phyloP scores from a whole-genome alignment of 2,329 filamentous ascomycete genomes.

The Thelonectria rubi region DNA sequence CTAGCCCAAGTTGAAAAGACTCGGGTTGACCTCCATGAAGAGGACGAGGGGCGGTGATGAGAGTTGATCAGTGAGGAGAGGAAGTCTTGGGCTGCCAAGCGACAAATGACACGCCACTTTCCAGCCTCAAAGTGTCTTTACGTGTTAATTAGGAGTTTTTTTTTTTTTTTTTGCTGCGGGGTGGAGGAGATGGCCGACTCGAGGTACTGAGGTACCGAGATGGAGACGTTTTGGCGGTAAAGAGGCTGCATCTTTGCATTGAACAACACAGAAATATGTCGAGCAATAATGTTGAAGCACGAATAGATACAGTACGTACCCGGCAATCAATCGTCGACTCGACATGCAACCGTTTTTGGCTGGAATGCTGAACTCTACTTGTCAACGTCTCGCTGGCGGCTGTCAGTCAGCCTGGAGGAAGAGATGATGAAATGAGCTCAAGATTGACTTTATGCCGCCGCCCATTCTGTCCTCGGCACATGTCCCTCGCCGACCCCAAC shows the following conservation, averaged over 20 bases:
- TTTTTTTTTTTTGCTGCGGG: background rate
- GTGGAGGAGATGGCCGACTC: background rate
- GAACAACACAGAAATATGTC: slow-evolving; percentile 4
- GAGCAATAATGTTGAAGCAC: no score
- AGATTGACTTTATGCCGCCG: background rate
- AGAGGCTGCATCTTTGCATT: slow-evolving; percentile 3
- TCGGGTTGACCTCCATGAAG: no score
- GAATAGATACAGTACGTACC: no score
- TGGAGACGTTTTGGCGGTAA: slow-evolving; percentile 11
- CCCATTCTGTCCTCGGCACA: background rate
- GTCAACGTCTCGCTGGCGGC: background rate
- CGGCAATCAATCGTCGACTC: no score
- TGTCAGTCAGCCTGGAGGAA: background rate
- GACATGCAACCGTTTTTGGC: background rate
- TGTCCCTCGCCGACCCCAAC: no score
- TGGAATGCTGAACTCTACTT: background rate
- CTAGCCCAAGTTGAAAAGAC: no score
- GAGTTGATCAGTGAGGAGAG: no score
- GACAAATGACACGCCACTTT: slow-evolving; percentile 26
- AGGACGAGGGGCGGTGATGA: no score
- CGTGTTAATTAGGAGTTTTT: slow-evolving; percentile 10
- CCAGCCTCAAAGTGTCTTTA: background rate
- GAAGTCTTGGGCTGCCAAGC: background rate
- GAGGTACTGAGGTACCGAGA: background rate
- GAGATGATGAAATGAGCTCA: slow-evolving; percentile 14